Evolutionary conservation across 129 eudicot genomes (phyloP), one percentile per base, ranked within the genome.

Genomic region (Chrysanthemum makinoi): DNA sequence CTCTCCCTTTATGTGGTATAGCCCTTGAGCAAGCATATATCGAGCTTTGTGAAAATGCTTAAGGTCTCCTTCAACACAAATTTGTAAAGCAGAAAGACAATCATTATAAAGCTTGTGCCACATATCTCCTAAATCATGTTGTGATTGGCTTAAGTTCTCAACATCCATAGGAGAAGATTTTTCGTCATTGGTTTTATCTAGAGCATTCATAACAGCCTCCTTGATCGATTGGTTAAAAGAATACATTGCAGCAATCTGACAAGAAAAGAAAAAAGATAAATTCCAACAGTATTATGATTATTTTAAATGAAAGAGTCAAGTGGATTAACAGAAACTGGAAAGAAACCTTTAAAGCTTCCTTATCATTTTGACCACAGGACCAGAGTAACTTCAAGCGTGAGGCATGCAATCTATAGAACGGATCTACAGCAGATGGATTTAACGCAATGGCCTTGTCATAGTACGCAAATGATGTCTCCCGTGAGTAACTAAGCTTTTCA

Each of bases 1-100:
- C 24, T 74, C 84, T 33, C 92, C 92, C 77, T 94, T 90, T 66
- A 58, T 80, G 80, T 39, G 44, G 44, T 94, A 86, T 9, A 82
- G 75, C 74, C 99, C 99, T 88, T 90, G 99, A 77, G 99, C 96
- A 82, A 94, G 96, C 97, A 94, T 87, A 79, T 90, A 94, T 77
- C 99, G 77, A 53, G 99, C 97, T 78, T 88, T 94, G 70, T 94
- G 99, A 79, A 89, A 94, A 86, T 94, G 99, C 73, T 94, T 94
- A 35, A 94, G 91, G 80, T 94, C 99, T 60, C 99, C 99, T 80
- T 94, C 99, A 70, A 89, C 89, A 72, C 99, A 94, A 58, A 72
- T 80, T 80, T 84, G 89, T 13, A 94, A 82, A 9, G 91, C 99
- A 55, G 89, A 87, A 87, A 94, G 96, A 78, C 97, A 94, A 81